Base-by-base conservation (phyloP, 768 basidiomycete genomes). In the Kwoniella newhampshirensis region DNA sequence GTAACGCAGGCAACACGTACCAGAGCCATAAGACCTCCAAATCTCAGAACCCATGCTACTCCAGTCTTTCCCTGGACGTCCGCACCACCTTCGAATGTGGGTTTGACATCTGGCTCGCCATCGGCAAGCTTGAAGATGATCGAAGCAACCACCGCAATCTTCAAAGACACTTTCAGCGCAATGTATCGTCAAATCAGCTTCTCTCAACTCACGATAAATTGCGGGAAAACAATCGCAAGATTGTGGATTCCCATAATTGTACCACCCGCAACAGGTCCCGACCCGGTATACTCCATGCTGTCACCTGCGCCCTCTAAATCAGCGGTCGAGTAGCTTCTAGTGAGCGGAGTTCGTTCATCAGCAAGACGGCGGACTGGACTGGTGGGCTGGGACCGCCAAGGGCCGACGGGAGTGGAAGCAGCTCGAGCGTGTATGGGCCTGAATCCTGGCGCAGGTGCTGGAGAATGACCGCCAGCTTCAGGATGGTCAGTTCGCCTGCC, bases 241-340 rank as follows among this genome's bases (percentile, higher is more conserved):
- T 97, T 97, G 71, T 97, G 93, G 37, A 97, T 91, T 2, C 93
- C 93, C 39, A 96, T 82, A 36, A 94, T 85, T 1, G 93, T 96
- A 8, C 92, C 92, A 17, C 91, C 92, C 1, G 88, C 86, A 44
- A 87, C 80, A 11, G 75, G 77, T 23, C 75, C 76, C 0, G 59
- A 60, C 15, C 73, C 73, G 0, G 70, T 73, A 61, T 75, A 75
- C 47, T 75, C 73, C 47, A 75, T 59, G 43, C 59, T 58, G 13
- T 78, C 73, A 21, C 68, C 71, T 2, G 68, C 61, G 8, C 58
- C 60, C 44, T 75, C 73, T 6, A 76, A 63, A 61, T 77, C 75
- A 18, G 76, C 71, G 32, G 75, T 68, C 2, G 77, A 77, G 49
- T 75, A 76, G 44, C 78, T 75, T 26, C 79, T 59, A 11, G 75